Evolutionary conservation across 371 early-diverging fungal species (phyloP).

Genomic region (Mortierella sp.): DNA sequence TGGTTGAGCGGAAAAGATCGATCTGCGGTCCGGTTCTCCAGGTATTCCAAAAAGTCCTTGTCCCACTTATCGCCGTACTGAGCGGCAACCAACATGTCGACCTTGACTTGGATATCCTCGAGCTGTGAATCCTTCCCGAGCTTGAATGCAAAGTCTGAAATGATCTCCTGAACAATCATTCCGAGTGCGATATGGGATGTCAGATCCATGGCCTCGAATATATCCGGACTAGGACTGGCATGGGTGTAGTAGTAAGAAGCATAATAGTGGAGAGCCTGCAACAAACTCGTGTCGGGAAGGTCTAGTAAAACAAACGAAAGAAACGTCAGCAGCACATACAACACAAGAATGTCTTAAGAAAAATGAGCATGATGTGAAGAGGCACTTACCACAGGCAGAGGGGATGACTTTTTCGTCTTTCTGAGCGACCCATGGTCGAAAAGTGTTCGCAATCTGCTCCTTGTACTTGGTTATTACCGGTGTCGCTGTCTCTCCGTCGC

Average conservation of each 20-base stretch:
- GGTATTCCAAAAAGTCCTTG: neutral
- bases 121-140: constrained; percentile 30
- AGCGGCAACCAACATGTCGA: constrained; percentile 13
- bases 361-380: neutral
- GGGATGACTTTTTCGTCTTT: constrained; percentile 19
- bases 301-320: constrained; percentile 16
- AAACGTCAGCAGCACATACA: neutral
- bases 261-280: constrained; percentile 41
- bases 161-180: constrained; percentile 48
- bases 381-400: constrained; percentile 39
- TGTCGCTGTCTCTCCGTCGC: neutral
- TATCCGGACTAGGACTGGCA: constrained; percentile 31
- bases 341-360: neutral
- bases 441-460: constrained; percentile 25
- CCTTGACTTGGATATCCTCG: constrained; percentile 35
- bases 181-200: constrained; percentile 47
- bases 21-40: neutral
- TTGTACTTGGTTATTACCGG: constrained; percentile 8
- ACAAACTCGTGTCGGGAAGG: constrained; percentile 32
- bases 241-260: constrained; percentile 48
- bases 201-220: constrained; percentile 50
- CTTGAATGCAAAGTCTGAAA: constrained; percentile 45
- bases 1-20: neutral
- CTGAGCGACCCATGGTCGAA: constrained; percentile 38
- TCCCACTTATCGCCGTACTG: neutral